Evolutionary conservation across 441 rosid genomes (phyloP).

Genomic region (Populus trichocarpa): DNA sequence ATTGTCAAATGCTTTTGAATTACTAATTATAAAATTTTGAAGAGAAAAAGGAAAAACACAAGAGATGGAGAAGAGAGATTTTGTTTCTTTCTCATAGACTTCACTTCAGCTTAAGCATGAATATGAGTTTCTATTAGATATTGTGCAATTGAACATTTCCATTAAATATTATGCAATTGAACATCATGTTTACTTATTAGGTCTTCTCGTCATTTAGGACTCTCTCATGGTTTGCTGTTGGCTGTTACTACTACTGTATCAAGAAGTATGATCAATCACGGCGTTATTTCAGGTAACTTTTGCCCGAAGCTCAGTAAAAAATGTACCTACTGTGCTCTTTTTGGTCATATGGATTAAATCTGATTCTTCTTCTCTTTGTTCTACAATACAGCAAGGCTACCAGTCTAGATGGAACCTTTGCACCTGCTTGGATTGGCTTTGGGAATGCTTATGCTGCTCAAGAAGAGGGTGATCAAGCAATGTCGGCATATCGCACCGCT

Average conservation of each 20-base stretch:
- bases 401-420: slow-evolving; percentile 68
- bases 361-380: slow-evolving; percentile 7
- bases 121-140: neutral
- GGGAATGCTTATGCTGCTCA: slow-evolving; percentile 89
- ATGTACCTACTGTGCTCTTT: neutral
- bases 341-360: neutral
- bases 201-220: slow-evolving; percentile 53
- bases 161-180: neutral
- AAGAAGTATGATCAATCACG: slow-evolving; percentile 87
- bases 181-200: slow-evolving; percentile 2
- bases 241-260: slow-evolving; percentile 93
- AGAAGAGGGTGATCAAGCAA: slow-evolving; percentile 97
- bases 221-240: slow-evolving; percentile 96
- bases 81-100: neutral
- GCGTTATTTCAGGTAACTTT: slow-evolving; percentile 72
- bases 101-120: neutral
- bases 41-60: neutral
- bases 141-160: neutral
- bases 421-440: slow-evolving; percentile 90
- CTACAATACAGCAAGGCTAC: slow-evolving; percentile 76
- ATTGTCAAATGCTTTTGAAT: neutral
- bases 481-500: slow-evolving; percentile 92
- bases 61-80: neutral
- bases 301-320: neutral
- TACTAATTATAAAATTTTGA: neutral